Conservation (phyloP, 805 yeast genomes). For the Cyberlindnera nakhonratchasimensis region DNA sequence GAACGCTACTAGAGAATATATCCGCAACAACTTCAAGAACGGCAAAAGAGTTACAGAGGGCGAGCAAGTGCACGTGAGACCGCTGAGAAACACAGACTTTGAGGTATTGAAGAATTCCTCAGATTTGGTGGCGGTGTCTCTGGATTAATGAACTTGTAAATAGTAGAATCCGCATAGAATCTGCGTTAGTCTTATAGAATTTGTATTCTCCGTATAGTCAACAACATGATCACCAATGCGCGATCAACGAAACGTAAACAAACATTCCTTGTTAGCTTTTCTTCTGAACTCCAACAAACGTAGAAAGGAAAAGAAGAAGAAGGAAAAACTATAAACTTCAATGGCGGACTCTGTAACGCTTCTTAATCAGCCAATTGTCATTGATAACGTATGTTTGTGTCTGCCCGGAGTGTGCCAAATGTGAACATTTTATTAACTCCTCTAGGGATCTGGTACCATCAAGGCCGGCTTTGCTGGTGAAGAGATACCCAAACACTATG, state of each 20-base stretch:
- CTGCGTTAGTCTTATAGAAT: neutral
- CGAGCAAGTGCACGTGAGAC: constrained; percentile 48
- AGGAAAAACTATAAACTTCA: too few relatives aligned
- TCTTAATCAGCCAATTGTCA: constrained; percentile 68
- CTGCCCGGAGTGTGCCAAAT: neutral
- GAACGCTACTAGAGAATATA: constrained; percentile 82
- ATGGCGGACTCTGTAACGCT: constrained; percentile 26
- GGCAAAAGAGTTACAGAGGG: constrained; percentile 34
- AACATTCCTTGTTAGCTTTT: too few relatives aligned
- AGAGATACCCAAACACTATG: constrained; percentile 65
- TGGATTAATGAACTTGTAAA: constrained; percentile 5
- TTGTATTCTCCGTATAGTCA: too few relatives aligned
- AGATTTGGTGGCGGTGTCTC: neutral
- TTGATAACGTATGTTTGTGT: constrained; percentile 50
- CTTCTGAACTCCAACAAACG: too few relatives aligned
- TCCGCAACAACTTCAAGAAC: constrained; percentile 45
- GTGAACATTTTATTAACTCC: constrained; percentile 9
- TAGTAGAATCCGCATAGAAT: neutral
- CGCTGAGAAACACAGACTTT: constrained; percentile 60
- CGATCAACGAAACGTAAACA: constrained; percentile 12
- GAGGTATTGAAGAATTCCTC: neutral
- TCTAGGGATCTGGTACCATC: constrained; percentile 71
- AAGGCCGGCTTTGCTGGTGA: constrained; percentile 95
- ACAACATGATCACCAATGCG: neutral
- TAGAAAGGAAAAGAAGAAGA: too few relatives aligned